Percentiles rank a stretch among this genome's conserved stretches.
Conservation (phyloP, 768 basidiomycete genomes). For the Trichaptum fuscoviolaceum region DNA sequence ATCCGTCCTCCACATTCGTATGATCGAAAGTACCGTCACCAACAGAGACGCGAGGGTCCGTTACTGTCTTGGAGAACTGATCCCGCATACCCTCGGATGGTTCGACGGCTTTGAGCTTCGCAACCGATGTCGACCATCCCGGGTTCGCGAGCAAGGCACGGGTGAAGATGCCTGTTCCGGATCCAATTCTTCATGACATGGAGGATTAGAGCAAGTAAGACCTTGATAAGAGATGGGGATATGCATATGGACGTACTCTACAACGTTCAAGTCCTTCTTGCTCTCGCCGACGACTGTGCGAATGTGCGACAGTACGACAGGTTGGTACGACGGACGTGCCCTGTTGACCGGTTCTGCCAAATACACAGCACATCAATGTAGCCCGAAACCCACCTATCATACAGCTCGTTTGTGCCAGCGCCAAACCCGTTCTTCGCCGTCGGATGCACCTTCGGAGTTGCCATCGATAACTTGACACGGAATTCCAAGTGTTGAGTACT, state of each 20-base stretch:
- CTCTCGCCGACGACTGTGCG: constrained; percentile 36
- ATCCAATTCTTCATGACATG: constrained; percentile 54
- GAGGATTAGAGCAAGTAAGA: neutral
- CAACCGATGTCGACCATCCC: constrained; percentile 46
- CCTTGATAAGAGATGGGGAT: no score
- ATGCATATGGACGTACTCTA: constrained; percentile 64
- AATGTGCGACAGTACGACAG: constrained; percentile 55
- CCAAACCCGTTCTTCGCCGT: constrained; percentile 75
- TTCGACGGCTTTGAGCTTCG: constrained; percentile 64
- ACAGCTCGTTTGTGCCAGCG: constrained; percentile 76
- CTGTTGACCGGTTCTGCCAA: constrained; percentile 29
- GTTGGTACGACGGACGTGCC: constrained; percentile 79
- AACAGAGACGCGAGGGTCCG: constrained; percentile 47
- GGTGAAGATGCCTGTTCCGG: constrained; percentile 88
- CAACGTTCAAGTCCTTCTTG: constrained; percentile 46
- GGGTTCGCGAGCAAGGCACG: constrained; percentile 68
- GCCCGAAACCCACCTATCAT: constrained; percentile 48
- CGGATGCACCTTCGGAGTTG: constrained; percentile 41
- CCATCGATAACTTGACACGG: neutral
- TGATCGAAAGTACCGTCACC: constrained; percentile 67
- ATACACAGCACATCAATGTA: neutral
- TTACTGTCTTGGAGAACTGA: constrained; percentile 52
- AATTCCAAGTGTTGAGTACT: neutral
- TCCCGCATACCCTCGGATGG: constrained; percentile 85
- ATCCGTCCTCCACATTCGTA: constrained; percentile 54